Conservation (phyloP, 176 grass and related monocot species). For the Raddia distichophylla region DNA sequence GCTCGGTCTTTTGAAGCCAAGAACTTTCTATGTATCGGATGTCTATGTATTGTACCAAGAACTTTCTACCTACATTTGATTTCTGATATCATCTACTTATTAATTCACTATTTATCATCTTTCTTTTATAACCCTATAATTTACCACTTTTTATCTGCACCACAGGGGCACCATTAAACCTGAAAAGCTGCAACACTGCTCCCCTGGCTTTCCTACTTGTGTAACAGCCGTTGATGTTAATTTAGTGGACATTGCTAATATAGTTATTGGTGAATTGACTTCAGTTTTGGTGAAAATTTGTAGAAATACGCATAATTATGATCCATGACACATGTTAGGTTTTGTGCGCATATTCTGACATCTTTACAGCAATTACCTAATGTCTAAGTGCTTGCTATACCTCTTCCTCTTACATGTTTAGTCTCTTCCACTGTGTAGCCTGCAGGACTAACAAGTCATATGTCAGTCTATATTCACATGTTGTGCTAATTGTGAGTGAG, state of each 20-base stretch:
- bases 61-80: not conserved
- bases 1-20: too few species aligned
- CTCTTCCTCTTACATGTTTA: not conserved
- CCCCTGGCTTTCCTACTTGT: not conserved
- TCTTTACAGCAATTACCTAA: not conserved
- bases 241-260: conserved; percentile 9
- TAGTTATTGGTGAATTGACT: not conserved
- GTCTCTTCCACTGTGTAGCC: not conserved
- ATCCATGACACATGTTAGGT: not conserved
- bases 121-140: not conserved
- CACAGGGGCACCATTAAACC: not conserved
- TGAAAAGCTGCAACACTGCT: conserved; percentile 4
- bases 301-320: conserved; percentile 1
- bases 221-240: not conserved
- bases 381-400: not conserved
- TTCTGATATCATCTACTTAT: not conserved
- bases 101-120: not conserved
- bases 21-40: too few species aligned
- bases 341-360: conserved; percentile 7
- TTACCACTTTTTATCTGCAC: conserved; percentile 1
- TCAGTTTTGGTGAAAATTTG: conserved; percentile 19
- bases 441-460: conserved; percentile 2
- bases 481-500: not conserved
- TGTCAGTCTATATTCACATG: not conserved
- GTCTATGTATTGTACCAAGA: not conserved